phyloP scores from a whole-genome alignment of 2,329 filamentous ascomycete species.

The Neoascochyta sp. region DNA sequence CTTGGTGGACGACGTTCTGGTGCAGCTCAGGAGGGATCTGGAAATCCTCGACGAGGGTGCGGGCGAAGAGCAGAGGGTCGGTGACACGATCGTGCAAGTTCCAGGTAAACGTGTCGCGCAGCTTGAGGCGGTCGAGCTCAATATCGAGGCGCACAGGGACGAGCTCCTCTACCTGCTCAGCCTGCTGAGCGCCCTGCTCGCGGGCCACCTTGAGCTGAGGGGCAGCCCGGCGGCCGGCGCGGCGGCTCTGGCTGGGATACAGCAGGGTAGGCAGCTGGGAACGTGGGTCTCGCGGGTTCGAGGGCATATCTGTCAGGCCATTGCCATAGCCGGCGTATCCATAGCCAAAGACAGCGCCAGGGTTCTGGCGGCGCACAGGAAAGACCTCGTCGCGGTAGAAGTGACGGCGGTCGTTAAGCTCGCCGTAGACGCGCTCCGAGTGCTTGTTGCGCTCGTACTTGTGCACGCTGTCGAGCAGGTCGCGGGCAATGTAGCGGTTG shows the following conservation, averaged over 20 bases:
- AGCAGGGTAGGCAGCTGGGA: conserved; percentile 53
- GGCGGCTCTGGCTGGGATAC: conserved; percentile 73
- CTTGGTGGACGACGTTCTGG: conserved; percentile 57
- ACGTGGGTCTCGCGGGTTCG: conserved; percentile 51
- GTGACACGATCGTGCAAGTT: conserved; percentile 90
- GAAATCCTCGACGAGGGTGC: conserved; percentile 84
- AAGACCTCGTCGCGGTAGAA: conserved; percentile 48
- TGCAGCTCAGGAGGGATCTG: conserved; percentile 67
- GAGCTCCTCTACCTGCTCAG: conserved; percentile 85
- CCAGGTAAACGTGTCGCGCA: conserved; percentile 98
- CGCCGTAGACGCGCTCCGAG: conserved; percentile 63
- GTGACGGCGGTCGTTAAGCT: conserved; percentile 35
- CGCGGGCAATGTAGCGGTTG: conserved; percentile 62
- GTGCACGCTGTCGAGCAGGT: conserved; percentile 56
- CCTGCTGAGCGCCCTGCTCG: conserved; percentile 77
- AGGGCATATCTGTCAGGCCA: conserved; percentile 62
- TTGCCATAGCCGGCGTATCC: conserved; percentile 92
- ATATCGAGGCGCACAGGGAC: conserved; percentile 90
- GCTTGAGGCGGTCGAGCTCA: conserved; percentile 90
- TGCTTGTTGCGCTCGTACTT: conserved; percentile 48
- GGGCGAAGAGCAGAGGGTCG: conserved; percentile 74
- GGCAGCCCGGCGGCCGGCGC: conserved; percentile 72
- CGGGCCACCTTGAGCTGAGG: conserved; percentile 72
- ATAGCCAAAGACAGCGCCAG: conserved; percentile 58
- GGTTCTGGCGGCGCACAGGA: conserved; percentile 55